Evolutionary conservation across 768 basidiomycete genomes (phyloP), one percentile per base, ranked within the genome.

Genomic region (Amanita jacksonii): DNA sequence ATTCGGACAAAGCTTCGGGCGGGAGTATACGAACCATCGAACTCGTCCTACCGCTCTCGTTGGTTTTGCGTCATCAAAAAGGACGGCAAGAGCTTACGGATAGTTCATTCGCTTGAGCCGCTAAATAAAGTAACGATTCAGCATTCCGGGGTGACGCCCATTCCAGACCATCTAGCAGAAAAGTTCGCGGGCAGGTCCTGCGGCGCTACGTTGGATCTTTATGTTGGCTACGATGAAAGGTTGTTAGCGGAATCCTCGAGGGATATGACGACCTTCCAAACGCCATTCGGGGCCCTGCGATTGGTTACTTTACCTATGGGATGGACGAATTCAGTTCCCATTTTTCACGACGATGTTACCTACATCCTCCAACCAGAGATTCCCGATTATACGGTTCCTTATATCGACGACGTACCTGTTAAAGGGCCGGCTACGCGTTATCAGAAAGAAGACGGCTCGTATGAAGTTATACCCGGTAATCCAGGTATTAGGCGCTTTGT

Each of bases 21-120:
- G 0, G 66, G 71, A 0, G 60, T 69, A 0, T 72, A 69, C 41
- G 62, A 74, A 49, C 62, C 57, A 0, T 65, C 60, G 0, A 58
- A 67, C 27, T 59, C 59, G 0, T 66, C 66, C 0, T 73, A 73
- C 22, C 52, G 62, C 0, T 65, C 63, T 0, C 43, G 58, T 6
- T 70, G 64, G 67, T 73, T 70, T 40, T 62, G 59, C 23, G 62
- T 70, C 0, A 18, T 54, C 4, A 68, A 69, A 54, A 66, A 67
- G 45, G 61, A 68, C 43, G 55, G 64, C 0, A n/a, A n/a, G n/a
- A 60, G 62, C 28, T 50, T 70, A 0, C 49, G 58, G 0, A 41
- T 67, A 0, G 65, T 70, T 0, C 65, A 68, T 34, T 54, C 56
- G 46, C 50, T 70, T 0, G 58, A 69, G 45, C 64, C 59, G 0